Conservation (phyloP, 805 yeast species). For the Candida cerambycidarum region DNA sequence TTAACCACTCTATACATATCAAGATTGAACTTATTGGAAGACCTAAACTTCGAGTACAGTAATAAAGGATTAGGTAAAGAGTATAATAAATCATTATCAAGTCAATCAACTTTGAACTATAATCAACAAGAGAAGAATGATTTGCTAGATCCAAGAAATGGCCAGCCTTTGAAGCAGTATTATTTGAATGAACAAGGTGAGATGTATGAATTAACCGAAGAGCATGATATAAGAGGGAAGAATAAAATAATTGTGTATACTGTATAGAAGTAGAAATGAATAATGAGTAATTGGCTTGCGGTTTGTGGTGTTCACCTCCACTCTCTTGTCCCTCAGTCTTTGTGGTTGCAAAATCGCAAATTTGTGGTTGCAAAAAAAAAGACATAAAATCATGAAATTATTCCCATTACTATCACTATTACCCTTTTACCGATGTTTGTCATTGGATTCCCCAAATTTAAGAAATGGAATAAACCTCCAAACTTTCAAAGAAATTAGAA, state of each 20-base stretch:
- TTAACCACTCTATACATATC: slow-evolving; percentile 40
- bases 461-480: slow-evolving; percentile 10
- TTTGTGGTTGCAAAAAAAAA: slow-evolving; percentile 1
- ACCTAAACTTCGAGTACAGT: slow-evolving; percentile 33
- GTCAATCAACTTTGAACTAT: slow-evolving; percentile 8
- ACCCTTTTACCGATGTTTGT: neutral
- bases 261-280: slow-evolving; percentile 8
- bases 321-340: neutral
- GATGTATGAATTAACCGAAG: slow-evolving; percentile 26
- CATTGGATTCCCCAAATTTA: slow-evolving; percentile 2
- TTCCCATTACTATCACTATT: neutral
- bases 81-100: slow-evolving; percentile 14
- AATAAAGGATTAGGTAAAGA: slow-evolving; percentile 18
- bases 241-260: slow-evolving; percentile 32
- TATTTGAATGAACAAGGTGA: slow-evolving; percentile 30
- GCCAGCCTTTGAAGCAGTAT: slow-evolving; percentile 26
- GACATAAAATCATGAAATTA: neutral
- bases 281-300: too few relatives aligned
- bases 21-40: slow-evolving; percentile 30
- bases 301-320: too few relatives aligned
- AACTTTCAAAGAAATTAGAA: slow-evolving; percentile 12
- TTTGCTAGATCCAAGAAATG: slow-evolving; percentile 16
- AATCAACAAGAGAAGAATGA: slow-evolving; percentile 7
- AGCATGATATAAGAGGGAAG: slow-evolving; percentile 21
- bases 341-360: slow-evolving; percentile 6